A percentile compares a stretch with the other conserved stretches of the same genome.
Conservation (phyloP, 352 stramenopile genomes). For the Phytophthora sansomeana region DNA sequence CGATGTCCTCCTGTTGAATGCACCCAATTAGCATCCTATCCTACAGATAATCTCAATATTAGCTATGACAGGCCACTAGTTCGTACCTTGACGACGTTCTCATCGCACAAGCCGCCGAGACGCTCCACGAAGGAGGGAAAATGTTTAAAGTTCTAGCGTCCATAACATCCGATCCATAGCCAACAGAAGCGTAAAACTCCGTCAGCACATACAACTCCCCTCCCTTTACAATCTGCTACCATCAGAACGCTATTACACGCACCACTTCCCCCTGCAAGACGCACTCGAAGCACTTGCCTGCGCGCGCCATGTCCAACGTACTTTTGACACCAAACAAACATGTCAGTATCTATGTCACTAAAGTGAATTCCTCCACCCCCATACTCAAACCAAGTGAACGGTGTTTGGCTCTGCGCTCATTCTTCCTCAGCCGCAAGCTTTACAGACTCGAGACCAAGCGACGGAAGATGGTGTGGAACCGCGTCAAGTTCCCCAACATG, state of each 20-base stretch:
- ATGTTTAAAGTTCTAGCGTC: constrained; percentile 77
- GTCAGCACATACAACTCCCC: not conserved
- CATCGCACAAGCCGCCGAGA: constrained; percentile 75
- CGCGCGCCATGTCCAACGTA: constrained; percentile 53
- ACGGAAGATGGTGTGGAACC: constrained; percentile 83
- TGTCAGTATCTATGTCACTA: not conserved
- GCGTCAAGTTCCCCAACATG: constrained; percentile 90
- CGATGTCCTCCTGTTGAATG: constrained; percentile 72
- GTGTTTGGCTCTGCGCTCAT: not conserved
- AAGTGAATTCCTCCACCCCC: not conserved
- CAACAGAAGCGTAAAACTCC: not conserved
- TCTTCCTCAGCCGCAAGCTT: constrained; percentile 10
- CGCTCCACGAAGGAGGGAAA: constrained; percentile 86
- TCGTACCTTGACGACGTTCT: constrained; percentile 81
- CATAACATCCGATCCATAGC: not conserved
- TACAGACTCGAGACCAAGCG: constrained; percentile 6
- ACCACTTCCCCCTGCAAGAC: constrained; percentile 86
- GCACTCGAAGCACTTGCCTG: constrained; percentile 85
- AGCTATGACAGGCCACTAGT: not conserved
- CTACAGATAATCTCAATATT: not conserved
- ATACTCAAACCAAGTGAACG: not conserved
- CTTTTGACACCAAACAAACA: not conserved
- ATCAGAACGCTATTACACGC: constrained; percentile 16
- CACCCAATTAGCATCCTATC: not conserved
- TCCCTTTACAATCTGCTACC: not conserved